These are phyloP conservation scores for Boletus reticuloceps DNA, from an alignment of 768 basidiomycete genomes.

Conservation along the genomic window DNA sequence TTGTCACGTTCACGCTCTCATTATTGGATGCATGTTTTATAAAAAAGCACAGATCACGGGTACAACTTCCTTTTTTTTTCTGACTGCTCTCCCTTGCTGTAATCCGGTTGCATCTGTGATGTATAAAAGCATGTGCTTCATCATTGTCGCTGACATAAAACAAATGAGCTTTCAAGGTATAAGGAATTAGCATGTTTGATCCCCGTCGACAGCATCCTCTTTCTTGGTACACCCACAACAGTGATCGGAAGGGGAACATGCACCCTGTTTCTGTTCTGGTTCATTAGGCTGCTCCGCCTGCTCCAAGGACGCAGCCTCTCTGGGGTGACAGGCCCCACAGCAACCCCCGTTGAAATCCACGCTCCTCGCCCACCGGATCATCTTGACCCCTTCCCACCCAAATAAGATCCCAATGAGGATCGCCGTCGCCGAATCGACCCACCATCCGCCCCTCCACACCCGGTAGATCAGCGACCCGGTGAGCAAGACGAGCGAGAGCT, in stretches of 20 bases:
- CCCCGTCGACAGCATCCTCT: not conserved
- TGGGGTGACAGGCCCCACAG: slow-evolving; percentile 16
- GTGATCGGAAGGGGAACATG: not conserved
- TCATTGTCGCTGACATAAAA: not conserved
- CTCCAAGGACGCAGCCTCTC: not conserved
- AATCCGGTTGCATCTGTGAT: slow-evolving; percentile 9
- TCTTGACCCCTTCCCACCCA: slow-evolving; percentile 27
- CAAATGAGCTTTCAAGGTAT: not conserved
- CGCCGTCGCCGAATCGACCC: slow-evolving; percentile 27
- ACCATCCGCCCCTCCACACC: slow-evolving; percentile 44
- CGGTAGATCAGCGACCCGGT: slow-evolving; percentile 38
- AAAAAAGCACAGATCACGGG: not conserved
- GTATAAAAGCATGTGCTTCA: slow-evolving; percentile 2
- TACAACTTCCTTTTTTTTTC: not conserved
- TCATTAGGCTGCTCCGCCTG: not conserved
- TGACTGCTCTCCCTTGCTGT: slow-evolving; percentile 2
- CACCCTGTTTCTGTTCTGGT: not conserved
- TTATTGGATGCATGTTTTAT: slow-evolving; percentile 1
- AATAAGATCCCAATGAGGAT: slow-evolving; percentile 5
- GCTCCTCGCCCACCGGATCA: slow-evolving; percentile 20
- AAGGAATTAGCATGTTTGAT: not conserved
- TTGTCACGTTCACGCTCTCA: not conserved
- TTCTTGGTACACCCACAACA: slow-evolving; percentile 2
- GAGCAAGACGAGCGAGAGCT: slow-evolving; percentile 43
- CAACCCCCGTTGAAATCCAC: slow-evolving; percentile 39